Percentiles rank a stretch among this genome's conserved stretches.
phyloP scores from a whole-genome alignment of 345 rosid species.

The Sonneratia alba region DNA sequence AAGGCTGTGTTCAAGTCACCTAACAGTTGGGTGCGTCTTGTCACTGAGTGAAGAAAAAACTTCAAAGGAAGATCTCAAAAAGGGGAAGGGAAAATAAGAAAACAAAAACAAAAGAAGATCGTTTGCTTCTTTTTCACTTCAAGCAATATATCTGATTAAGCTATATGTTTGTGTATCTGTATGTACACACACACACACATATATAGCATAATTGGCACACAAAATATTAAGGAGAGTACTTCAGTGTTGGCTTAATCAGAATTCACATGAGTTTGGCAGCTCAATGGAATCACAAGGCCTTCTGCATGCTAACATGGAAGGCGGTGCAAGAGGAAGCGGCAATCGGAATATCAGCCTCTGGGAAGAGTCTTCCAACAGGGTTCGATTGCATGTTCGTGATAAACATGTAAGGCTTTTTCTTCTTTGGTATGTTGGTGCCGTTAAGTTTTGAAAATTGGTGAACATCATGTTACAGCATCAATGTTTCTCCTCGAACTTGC shows the following conservation, averaged over 20 bases:
- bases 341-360: not conserved
- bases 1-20: slow-evolving; percentile 2
- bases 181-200: not conserved
- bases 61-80: not conserved
- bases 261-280: not conserved
- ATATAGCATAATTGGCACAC: not conserved
- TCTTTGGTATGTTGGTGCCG: not conserved
- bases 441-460: too few relatives aligned
- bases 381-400: slow-evolving; percentile 18
- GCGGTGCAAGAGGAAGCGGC: not conserved
- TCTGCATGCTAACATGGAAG: not conserved
- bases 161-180: not conserved
- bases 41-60: slow-evolving; percentile 35
- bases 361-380: slow-evolving; percentile 12
- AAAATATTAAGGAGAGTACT: not conserved
- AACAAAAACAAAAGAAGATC: not conserved
- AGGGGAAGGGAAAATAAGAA: not conserved
- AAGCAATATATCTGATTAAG: slow-evolving; percentile 15
- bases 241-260: not conserved
- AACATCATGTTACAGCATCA: too few relatives aligned
- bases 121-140: slow-evolving; percentile 28
- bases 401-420: slow-evolving; percentile 9
- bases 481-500: too few relatives aligned
- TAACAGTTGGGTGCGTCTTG: slow-evolving; percentile 9
- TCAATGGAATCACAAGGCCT: slow-evolving; percentile 1